phyloP scores from a whole-genome alignment of 1,139 yeast genomes.

The Meyerozyma athensensis region DNA sequence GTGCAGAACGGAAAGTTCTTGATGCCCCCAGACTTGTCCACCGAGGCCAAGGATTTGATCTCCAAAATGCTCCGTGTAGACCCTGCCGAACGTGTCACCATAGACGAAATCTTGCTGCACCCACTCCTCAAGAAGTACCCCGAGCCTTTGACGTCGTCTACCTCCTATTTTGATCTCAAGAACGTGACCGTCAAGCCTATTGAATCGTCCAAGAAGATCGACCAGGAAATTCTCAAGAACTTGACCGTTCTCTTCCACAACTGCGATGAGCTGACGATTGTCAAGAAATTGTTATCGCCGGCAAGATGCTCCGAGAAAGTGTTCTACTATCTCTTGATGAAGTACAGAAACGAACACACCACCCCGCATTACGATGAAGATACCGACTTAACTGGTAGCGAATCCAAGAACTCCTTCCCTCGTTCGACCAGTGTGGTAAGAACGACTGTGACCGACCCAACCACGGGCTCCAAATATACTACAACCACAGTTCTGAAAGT shows the following conservation, averaged over 20 bases:
- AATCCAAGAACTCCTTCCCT: constrained; percentile 26
- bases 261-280: constrained; percentile 57
- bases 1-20: constrained; percentile 86
- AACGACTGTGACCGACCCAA: constrained; percentile 33
- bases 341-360: constrained; percentile 76
- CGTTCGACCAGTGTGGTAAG: constrained; percentile 45
- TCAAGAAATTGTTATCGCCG: constrained; percentile 53
- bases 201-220: constrained; percentile 55
- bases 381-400: constrained; percentile 15
- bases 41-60: constrained; percentile 84
- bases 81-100: constrained; percentile 73
- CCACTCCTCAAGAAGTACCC: constrained; percentile 79
- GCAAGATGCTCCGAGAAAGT: constrained; percentile 80
- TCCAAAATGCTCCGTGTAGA: constrained; percentile 75
- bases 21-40: constrained; percentile 75
- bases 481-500: constrained; percentile 17
- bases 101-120: constrained; percentile 68
- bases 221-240: constrained; percentile 77
- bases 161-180: constrained; percentile 19
- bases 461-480: constrained; percentile 24
- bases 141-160: constrained; percentile 22
- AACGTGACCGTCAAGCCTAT: constrained; percentile 44
- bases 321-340: constrained; percentile 76
- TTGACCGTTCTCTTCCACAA: constrained; percentile 91
- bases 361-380: constrained; percentile 19